Percentiles rank a stretch among this genome's conserved stretches.
Evolutionary conservation across 23 red algal genomes (phyloP).

Genomic region (Cyanidioschyzon merolae): DNA sequence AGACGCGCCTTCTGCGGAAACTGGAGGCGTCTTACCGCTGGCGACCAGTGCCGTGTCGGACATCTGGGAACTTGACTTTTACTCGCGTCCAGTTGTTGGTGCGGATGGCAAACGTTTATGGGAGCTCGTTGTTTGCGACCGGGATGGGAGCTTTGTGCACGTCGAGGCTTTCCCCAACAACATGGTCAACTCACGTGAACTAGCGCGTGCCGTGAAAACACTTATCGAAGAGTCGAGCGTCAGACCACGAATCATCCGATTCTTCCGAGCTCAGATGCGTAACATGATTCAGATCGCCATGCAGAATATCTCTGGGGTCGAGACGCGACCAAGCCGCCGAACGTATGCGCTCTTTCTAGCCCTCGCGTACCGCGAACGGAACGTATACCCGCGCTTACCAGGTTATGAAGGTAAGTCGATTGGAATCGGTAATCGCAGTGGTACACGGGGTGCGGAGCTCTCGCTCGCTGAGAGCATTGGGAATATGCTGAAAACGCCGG

Average conservation of each 20-base stretch:
- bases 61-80: conserved; percentile 98
- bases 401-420: conserved; percentile 38
- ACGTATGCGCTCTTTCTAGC: conserved; percentile 76
- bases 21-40: background rate
- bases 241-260: conserved; percentile 51
- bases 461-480: conserved; percentile 12
- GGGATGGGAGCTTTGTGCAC: conserved; percentile 42
- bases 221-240: conserved; percentile 31
- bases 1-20: background rate
- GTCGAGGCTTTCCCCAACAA: conserved; percentile 75
- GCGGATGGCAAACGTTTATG: conserved; percentile 86
- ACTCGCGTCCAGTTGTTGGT: conserved; percentile 77
- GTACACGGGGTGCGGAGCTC: background rate
- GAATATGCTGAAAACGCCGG: background rate
- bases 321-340: conserved; percentile 43
- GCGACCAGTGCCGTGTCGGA: conserved; percentile 9
- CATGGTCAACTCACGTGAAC: conserved; percentile 71
- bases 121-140: conserved; percentile 92
- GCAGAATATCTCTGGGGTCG: conserved; percentile 46
- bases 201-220: conserved; percentile 39
- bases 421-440: background rate
- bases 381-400: conserved; percentile 60
- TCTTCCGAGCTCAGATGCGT: conserved; percentile 86
- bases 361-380: conserved; percentile 39
- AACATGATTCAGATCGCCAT: conserved; percentile 99